Conservation (phyloP, 1,284 basidiomycete genomes). For the Apiotrichum montevideense region DNA sequence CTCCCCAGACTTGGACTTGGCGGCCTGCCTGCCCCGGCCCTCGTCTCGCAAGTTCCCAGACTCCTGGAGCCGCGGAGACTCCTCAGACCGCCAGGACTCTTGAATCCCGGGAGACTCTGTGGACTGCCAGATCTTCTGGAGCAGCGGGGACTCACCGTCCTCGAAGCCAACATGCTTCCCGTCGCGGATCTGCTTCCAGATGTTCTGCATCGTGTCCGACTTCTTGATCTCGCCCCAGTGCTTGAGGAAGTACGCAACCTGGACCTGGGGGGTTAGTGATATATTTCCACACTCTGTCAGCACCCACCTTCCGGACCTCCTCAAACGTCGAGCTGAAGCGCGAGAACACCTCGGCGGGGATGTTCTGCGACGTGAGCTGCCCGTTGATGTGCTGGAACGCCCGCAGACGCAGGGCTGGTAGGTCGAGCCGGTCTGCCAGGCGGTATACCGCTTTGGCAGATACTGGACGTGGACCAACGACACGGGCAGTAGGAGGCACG, state of each 20-base stretch:
- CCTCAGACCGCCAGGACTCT: neutral
- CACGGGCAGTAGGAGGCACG: neutral
- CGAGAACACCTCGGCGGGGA: conserved; percentile 79
- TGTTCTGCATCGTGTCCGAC: conserved; percentile 70
- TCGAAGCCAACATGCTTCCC: conserved; percentile 73
- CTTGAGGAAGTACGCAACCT: conserved; percentile 68
- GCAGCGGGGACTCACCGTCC: conserved; percentile 36
- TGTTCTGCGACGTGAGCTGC: conserved; percentile 68
- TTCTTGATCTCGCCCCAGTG: conserved; percentile 76
- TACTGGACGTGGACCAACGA: conserved; percentile 60
- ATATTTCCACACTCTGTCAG: conserved; percentile 52
- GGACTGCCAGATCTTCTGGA: too few relatives aligned
- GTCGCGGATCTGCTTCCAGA: conserved; percentile 73
- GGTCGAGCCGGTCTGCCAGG: conserved; percentile 63
- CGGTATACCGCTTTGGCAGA: conserved; percentile 83
- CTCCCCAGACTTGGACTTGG: too few relatives aligned
- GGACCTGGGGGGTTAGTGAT: conserved; percentile 50
- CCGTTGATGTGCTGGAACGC: conserved; percentile 63
- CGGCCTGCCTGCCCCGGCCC: neutral
- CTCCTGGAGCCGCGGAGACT: neutral
- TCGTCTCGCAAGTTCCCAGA: neutral
- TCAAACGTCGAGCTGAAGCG: conserved; percentile 74
- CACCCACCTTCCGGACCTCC: conserved; percentile 66
- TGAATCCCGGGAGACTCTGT: neutral
- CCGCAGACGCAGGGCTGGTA: conserved; percentile 40